A percentile compares a stretch with the other conserved stretches of the same genome.
Evolutionary conservation across 1,284 basidiomycete species (phyloP).

Genomic region (Spongiforma sp.): DNA sequence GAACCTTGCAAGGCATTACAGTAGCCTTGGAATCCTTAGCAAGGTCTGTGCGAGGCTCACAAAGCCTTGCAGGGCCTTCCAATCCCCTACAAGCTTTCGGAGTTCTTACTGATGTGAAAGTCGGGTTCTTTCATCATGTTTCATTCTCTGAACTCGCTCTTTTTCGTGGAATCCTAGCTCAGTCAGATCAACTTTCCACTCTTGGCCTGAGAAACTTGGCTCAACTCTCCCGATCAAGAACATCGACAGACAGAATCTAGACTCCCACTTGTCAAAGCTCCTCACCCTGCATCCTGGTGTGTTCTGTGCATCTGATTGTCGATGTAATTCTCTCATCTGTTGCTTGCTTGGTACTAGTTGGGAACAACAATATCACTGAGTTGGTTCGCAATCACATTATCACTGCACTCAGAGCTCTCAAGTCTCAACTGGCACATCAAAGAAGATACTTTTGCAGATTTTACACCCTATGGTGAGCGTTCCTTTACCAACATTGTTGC

Average conservation of each 20-base stretch:
- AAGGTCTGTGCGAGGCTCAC: too few relatives aligned
- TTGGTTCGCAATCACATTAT: constrained; percentile 81
- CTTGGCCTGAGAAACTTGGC: constrained; percentile 51
- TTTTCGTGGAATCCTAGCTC: constrained; percentile 28
- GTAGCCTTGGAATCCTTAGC: too few relatives aligned
- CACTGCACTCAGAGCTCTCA: constrained; percentile 67
- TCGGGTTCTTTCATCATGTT: constrained; percentile 7
- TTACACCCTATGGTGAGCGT: constrained; percentile 84
- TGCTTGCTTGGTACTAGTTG: constrained; percentile 60
- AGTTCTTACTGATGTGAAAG: too few relatives aligned
- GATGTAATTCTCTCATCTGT: constrained; percentile 9
- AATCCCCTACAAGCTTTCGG: too few relatives aligned
- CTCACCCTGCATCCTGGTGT: constrained; percentile 82
- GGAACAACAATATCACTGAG: constrained; percentile 79
- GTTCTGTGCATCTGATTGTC: constrained; percentile 36
- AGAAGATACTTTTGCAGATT: constrained; percentile 76
- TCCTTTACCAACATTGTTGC: constrained; percentile 93
- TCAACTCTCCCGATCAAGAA: constrained; percentile 66
- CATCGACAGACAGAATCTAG: constrained; percentile 64
- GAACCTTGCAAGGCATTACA: too few relatives aligned
- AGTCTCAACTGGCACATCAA: constrained; percentile 90
- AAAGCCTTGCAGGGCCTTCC: too few relatives aligned
- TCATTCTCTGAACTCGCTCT: constrained; percentile 18
- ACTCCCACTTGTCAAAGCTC: constrained; percentile 80
- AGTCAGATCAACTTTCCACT: constrained; percentile 31